Base-by-base conservation (phyloP, 805 yeast genomes). In the Wickerhamomyces sydowiorum region DNA sequence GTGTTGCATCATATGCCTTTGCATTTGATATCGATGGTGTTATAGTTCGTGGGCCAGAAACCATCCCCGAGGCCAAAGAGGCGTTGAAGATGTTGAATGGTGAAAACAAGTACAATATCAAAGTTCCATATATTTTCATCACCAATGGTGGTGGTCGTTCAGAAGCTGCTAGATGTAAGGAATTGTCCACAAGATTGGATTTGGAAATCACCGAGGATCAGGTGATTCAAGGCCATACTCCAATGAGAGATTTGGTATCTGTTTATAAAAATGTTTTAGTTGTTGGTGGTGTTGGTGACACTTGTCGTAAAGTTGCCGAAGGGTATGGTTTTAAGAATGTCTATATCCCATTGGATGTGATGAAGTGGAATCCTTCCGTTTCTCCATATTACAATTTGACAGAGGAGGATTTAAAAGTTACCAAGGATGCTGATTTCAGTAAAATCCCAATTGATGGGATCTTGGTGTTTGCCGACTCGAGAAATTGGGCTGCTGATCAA, bases 21-120 rank as follows among this genome's bases (percentile, higher is more conserved):
- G 93, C 95, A 32, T 88, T 89, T 61, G 96, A 89, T 65, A 88
- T 88, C 42, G 96, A 88, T 59, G 96, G 96, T 35, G 96, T 88
- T 37, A 77, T 88, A 36, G 80, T 88, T 48, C 73, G 86, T 46
- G 96, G 96, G 14, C 90, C 93, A 2, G 77, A 82, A 40, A 83
- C 91, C 7, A 82, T 88, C 37, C 90, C 93, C 0, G 82, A 84
- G 54, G 95, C 95, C 1, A 74, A 71, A 14, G 75, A 78, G 48
- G 95, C 96, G 7, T 64, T 88, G 50, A 72, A 73, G 47, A 59
- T 84, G 68, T 72, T 88, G 48, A 80, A 86, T 51, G 95, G 95
- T 44, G 78, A 78, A 31, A 88, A 88, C 66, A 72, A 77, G 55
- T 80, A 85, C 66, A 76, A 82, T 53, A 82, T 88, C 53, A 78